A percentile compares a stretch with the other conserved stretches of the same genome.
These are phyloP conservation scores for Corymbia calophylla DNA, from an alignment of 441 rosid species.

Conservation along the genomic window DNA sequence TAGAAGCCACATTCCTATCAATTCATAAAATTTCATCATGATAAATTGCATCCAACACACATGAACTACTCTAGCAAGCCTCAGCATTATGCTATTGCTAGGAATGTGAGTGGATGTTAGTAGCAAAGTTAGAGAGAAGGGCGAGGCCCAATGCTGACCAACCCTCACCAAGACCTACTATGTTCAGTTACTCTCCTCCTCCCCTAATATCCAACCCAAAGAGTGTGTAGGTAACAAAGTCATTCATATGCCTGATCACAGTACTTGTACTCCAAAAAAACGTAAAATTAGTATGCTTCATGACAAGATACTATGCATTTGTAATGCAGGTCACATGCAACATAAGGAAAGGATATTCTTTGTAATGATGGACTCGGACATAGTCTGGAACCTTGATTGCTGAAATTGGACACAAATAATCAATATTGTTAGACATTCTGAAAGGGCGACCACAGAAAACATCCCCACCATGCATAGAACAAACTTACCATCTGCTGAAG, in stretches of 20 bases:
- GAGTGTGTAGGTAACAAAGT: not conserved
- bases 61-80: not conserved
- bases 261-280: not conserved
- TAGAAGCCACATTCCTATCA: not conserved
- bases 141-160: not conserved
- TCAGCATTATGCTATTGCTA: not conserved
- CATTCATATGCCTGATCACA: not conserved
- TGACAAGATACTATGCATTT: not conserved
- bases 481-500: conserved; percentile 72
- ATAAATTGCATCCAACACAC: not conserved
- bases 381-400: conserved; percentile 70
- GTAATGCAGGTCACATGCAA: not conserved
- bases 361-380: conserved; percentile 54
- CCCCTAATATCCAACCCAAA: not conserved
- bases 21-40: not conserved
- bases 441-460: not conserved
- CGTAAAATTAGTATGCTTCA: not conserved
- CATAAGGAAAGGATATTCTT: conserved; percentile 54
- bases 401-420: conserved; percentile 19
- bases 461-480: not conserved
- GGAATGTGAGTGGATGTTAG: not conserved
- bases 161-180: not conserved
- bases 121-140: not conserved
- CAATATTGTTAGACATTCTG: not conserved
- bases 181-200: not conserved